Percentiles rank a stretch among this genome's conserved stretches.
These are phyloP conservation scores for Trichoderma virens DNA, from an alignment of 495 filamentous ascomycete species.

Conservation along the genomic window DNA sequence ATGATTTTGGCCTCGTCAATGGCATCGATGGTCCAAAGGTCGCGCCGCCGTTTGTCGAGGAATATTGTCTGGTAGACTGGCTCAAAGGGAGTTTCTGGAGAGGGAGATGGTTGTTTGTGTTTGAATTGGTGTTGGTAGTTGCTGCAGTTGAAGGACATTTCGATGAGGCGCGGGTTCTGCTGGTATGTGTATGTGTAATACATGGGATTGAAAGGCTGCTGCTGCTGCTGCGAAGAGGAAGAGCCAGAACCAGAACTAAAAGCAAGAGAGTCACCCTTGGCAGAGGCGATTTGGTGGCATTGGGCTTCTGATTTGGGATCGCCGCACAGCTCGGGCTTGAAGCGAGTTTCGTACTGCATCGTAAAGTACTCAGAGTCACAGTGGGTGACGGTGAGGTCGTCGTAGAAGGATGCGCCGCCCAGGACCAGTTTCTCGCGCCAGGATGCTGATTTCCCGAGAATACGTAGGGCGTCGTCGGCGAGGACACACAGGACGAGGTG, in stretches of 20 bases:
- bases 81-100: conserved; percentile 26
- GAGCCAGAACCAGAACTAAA: not conserved
- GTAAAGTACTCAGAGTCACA: conserved; percentile 68
- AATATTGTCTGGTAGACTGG: conserved; percentile 85
- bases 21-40: conserved; percentile 62
- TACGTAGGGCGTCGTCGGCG: conserved; percentile 62
- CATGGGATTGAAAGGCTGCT: conserved; percentile 58
- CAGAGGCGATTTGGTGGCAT: conserved; percentile 45
- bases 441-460: conserved; percentile 55
- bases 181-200: conserved; percentile 69
- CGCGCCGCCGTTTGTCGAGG: conserved; percentile 55
- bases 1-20: conserved; percentile 67
- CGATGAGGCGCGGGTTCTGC: conserved; percentile 58
- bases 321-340: conserved; percentile 44
- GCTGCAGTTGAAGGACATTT: conserved; percentile 82
- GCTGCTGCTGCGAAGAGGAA: not conserved
- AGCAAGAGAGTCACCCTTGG: conserved; percentile 23
- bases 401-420: conserved; percentile 66
- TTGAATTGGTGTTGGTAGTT: conserved; percentile 83
- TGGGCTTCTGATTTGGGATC: conserved; percentile 39
- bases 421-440: conserved; percentile 61
- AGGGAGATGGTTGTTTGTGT: conserved; percentile 14
- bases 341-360: conserved; percentile 66
- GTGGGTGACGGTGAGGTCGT: conserved; percentile 82
- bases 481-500: conserved; percentile 69